A percentile compares a stretch with the other conserved stretches of the same genome.
phyloP scores from a whole-genome alignment of 805 yeast species.

The Candida namnaoensis region DNA sequence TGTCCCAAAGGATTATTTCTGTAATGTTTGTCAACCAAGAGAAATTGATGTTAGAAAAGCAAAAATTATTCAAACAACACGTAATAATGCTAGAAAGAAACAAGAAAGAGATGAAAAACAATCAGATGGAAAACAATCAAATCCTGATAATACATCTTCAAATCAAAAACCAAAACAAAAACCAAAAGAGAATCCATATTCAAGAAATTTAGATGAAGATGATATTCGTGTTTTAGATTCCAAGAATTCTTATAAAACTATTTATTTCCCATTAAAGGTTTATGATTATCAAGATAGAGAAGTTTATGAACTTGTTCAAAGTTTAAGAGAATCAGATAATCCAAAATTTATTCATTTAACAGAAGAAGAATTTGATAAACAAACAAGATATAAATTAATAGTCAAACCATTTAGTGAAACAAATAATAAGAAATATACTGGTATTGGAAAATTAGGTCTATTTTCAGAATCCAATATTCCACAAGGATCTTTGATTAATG shows the following conservation, averaged over 20 bases:
- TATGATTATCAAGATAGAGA: slow-evolving; percentile 36
- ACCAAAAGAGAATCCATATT: slow-evolving; percentile 7
- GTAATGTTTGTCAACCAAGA: slow-evolving; percentile 67
- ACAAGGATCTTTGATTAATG: slow-evolving; percentile 43
- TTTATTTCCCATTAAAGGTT: slow-evolving; percentile 22
- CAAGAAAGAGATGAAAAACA: slow-evolving; percentile 7
- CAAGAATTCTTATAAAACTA: slow-evolving; percentile 24
- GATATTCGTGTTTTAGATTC: slow-evolving; percentile 26
- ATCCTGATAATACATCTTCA: neutral
- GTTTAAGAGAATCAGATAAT: slow-evolving; percentile 1
- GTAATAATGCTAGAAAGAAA: slow-evolving; percentile 10
- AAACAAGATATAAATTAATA: slow-evolving; percentile 24
- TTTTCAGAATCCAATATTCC: slow-evolving; percentile 32
- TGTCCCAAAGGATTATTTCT: slow-evolving; percentile 76
- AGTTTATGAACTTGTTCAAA: slow-evolving; percentile 37
- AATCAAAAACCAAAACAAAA: slow-evolving; percentile 13
- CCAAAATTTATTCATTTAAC: slow-evolving; percentile 13
- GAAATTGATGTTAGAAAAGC: slow-evolving; percentile 35
- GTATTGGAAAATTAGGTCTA: slow-evolving; percentile 63
- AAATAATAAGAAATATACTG: slow-evolving; percentile 44
- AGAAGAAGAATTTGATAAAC: slow-evolving; percentile 13
- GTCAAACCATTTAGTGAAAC: slow-evolving; percentile 55
- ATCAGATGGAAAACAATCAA: slow-evolving; percentile 1
- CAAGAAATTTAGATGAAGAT: slow-evolving; percentile 23
- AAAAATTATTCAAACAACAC: slow-evolving; percentile 26